Percentiles rank a stretch among this genome's conserved stretches.
Conservation (phyloP, 495 filamentous ascomycete genomes). For the Daldinia grandis region DNA sequence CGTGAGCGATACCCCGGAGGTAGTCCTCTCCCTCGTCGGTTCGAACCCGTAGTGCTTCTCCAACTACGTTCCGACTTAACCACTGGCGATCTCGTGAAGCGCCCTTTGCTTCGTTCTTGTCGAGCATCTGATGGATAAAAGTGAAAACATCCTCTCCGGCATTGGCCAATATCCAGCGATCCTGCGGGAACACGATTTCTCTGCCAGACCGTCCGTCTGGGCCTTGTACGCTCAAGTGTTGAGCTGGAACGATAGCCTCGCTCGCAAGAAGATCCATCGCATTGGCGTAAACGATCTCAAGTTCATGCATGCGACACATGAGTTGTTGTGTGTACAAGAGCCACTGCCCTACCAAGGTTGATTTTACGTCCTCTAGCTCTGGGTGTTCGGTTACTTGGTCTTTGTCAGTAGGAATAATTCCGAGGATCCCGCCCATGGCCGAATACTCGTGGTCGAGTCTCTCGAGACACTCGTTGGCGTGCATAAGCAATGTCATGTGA, state of each 20-base stretch:
- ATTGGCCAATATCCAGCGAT: slow-evolving; percentile 62
- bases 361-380: slow-evolving; percentile 47
- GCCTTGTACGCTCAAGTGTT: slow-evolving; percentile 47
- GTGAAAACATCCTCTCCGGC: slow-evolving; percentile 57
- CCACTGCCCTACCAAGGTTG: slow-evolving; percentile 60
- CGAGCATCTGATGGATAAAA: slow-evolving; percentile 55
- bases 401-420: slow-evolving; percentile 52
- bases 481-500: slow-evolving; percentile 58
- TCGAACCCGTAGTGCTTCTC: slow-evolving; percentile 36
- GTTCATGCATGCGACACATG: slow-evolving; percentile 57
- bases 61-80: slow-evolving; percentile 42
- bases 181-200: slow-evolving; percentile 58
- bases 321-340: slow-evolving; percentile 58
- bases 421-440: slow-evolving; percentile 58
- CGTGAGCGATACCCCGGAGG: slow-evolving; percentile 52
- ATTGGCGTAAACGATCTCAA: slow-evolving; percentile 59
- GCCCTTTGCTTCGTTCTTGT: slow-evolving; percentile 50
- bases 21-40: slow-evolving; percentile 18
- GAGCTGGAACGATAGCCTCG: slow-evolving; percentile 58
- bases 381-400: slow-evolving; percentile 41
- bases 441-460: slow-evolving; percentile 63
- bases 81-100: slow-evolving; percentile 42
- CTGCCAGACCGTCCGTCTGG: slow-evolving; percentile 51
- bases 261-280: slow-evolving; percentile 56
- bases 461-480: slow-evolving; percentile 63